Base-by-base conservation (phyloP, 345 rosid genomes). In the Tarenaya hassleriana region DNA sequence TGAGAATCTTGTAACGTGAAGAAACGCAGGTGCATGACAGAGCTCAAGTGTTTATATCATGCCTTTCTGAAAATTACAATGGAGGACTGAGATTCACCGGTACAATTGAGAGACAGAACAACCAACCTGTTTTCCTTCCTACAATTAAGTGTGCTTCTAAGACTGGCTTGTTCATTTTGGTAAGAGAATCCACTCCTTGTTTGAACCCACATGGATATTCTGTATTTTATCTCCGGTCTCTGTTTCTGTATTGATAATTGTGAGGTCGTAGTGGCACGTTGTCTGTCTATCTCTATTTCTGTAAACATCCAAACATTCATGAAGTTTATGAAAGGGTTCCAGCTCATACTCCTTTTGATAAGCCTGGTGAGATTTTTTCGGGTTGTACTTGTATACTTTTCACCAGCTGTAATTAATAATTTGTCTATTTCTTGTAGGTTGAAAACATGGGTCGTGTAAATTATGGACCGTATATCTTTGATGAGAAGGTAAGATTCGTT, bases 371-470 rank as follows among this genome's bases (percentile, higher is more conserved):
- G 5, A 24, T 24, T 24, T 24, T 24, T 24, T 24, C 5, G 29
- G 29, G 10, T 19, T 52, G 52, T 41, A 60, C 24, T 10, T 31
- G 7, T 21, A 41, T 19, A 21, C 20, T 5, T 17, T 40, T 7
- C 14, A 16, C 10, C 37, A 10, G 15, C n/a, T 37, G 34, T 45
- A 40, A 53, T 17, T 47, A 15, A 38, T 16, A 29, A 8, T 27
- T 16, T 14, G 50, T 49, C 16, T 15, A 24, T 16, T 52, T 70
- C 51, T 52, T 70, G 7, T 64, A 91, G 96, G 98, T 91, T 70
- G 98, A 91, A 70, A 91, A 91, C 72, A 75, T 82, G 92, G 98
- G 98, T 20, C 95, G 81, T 10, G 77, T 86, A 50, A 91, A 91
- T 64, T 84, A 86, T 61, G 98, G 98, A 17, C 61, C 58, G 20